Conservation (phyloP, 257 asterid genomes). For the Galeopsis tetrahit region DNA sequence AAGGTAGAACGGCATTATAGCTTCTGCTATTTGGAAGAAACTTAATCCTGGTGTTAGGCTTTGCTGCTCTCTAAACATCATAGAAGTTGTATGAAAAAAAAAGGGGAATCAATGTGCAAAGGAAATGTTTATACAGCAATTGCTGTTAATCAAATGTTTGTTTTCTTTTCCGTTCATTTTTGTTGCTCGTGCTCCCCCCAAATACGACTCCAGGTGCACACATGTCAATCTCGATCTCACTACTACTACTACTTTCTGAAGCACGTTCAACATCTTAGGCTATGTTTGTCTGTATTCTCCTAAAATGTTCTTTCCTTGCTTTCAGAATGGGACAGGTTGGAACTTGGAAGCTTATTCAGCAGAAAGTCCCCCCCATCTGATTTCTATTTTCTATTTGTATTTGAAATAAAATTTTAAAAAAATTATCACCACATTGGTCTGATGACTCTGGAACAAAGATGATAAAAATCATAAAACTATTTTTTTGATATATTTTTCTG, state of each 20-base stretch:
- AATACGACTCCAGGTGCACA: neutral
- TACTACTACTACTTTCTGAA: conserved; percentile 1
- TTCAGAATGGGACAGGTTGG: conserved; percentile 20
- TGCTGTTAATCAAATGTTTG: conserved; percentile 7
- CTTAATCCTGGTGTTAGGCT: neutral
- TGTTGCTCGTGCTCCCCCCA: conserved; percentile 4
- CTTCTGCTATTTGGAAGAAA: conserved; percentile 2
- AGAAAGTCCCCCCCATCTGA: neutral
- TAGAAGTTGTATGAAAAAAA: conserved; percentile 1
- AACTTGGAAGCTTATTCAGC: conserved; percentile 11
- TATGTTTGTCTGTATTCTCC: conserved; percentile 9
- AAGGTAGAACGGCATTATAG: neutral
- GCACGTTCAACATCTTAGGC: conserved; percentile 17
- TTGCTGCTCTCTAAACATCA: conserved; percentile 13
- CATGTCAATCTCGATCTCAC: conserved; percentile 1
- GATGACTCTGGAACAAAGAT: neutral
- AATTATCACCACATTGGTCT: neutral
- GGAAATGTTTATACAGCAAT: conserved; percentile 27
- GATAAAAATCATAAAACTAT: neutral
- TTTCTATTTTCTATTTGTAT: neutral
- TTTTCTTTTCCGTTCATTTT: neutral
- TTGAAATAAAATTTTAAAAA: neutral
- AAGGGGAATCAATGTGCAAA: neutral
- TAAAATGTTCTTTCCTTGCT: neutral
- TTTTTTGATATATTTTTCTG: neutral